These are phyloP conservation scores for Anthostomella pinea DNA, from an alignment of 2,329 filamentous ascomycete species.

Conservation along the genomic window DNA sequence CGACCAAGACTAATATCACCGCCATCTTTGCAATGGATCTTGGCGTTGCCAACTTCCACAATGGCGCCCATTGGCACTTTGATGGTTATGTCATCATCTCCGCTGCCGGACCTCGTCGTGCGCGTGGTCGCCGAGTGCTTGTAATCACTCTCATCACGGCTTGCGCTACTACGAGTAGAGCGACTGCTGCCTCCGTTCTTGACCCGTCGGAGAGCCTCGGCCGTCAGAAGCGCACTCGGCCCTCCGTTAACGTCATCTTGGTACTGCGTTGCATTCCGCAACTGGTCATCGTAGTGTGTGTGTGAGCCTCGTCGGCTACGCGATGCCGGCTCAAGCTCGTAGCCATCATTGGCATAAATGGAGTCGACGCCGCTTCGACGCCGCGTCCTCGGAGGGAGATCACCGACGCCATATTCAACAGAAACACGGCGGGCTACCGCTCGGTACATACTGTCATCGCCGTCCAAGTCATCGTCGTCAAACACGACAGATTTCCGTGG, in stretches of 20 bases:
- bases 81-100: conserved; percentile 59
- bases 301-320: conserved; percentile 30
- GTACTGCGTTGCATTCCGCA: conserved; percentile 46
- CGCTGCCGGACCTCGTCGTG: conserved; percentile 53
- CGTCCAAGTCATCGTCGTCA: conserved; percentile 24
- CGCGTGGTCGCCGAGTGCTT: conserved; percentile 60
- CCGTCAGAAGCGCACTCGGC: conserved; percentile 48
- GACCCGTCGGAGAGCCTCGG: conserved; percentile 51
- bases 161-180: conserved; percentile 57
- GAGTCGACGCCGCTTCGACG: conserved; percentile 20
- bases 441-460: conserved; percentile 19
- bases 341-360: conserved; percentile 15
- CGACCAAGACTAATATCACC: conserved; percentile 56
- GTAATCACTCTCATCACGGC: conserved; percentile 63
- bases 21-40: conserved; percentile 57
- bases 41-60: conserved; percentile 54
- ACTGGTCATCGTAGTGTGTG: conserved; percentile 43
- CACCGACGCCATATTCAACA: conserved; percentile 28
- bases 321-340: conserved; percentile 25
- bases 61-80: conserved; percentile 55
- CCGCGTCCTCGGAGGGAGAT: conserved; percentile 19
- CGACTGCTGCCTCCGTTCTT: conserved; percentile 51
- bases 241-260: conserved; percentile 50
- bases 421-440: conserved; percentile 21
- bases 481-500: conserved; percentile 31